phyloP scores from a whole-genome alignment of 176 grass and related monocot genomes.

The Dactylis glomerata region DNA sequence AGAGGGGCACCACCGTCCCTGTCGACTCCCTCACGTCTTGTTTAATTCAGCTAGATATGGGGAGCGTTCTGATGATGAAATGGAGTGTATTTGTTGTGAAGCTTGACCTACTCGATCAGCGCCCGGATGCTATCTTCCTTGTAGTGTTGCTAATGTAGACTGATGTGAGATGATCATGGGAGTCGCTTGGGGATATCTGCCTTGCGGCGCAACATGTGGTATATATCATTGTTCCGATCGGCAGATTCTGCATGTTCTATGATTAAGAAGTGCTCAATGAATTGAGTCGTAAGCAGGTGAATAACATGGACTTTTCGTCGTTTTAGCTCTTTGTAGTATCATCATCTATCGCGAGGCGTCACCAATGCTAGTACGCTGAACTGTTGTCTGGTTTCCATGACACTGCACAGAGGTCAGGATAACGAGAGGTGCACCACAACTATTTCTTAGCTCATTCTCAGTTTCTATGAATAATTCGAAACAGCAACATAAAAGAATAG shows the following conservation, averaged over 20 bases:
- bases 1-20: slow-evolving; percentile 1
- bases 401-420: too few relatives aligned
- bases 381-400: not conserved
- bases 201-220: not conserved
- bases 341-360: too few relatives aligned
- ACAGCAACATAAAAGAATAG: too few relatives aligned
- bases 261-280: not conserved
- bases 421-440: too few relatives aligned
- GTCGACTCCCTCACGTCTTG: not conserved
- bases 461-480: too few relatives aligned
- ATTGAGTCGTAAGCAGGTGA: not conserved
- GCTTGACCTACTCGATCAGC: not conserved
- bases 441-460: too few relatives aligned
- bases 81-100: not conserved
- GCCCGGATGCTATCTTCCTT: slow-evolving; percentile 16
- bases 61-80: not conserved
- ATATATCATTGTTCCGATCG: not conserved
- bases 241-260: not conserved
- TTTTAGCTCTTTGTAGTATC: too few relatives aligned
- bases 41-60: not conserved
- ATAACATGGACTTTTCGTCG: too few relatives aligned
- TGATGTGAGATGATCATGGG: not conserved
- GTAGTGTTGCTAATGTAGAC: slow-evolving; percentile 11
- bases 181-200: slow-evolving; percentile 18
- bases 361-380: not conserved